Evolutionary conservation across 2,329 filamentous ascomycete species (phyloP).

Genomic region (Torrubiella hemipterigena): DNA sequence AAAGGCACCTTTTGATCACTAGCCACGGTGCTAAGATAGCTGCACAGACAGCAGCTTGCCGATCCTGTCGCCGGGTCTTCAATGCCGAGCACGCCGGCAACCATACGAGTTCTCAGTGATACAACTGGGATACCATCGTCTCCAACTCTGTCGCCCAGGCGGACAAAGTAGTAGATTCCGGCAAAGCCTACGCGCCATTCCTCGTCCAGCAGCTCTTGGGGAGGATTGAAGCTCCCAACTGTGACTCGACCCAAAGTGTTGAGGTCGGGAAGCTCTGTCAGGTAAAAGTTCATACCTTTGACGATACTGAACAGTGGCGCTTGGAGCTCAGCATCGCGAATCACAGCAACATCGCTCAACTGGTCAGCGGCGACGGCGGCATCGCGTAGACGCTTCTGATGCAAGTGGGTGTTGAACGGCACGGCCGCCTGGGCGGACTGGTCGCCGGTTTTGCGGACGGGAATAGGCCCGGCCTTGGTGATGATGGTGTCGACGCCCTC

Average conservation of each 20-base stretch:
- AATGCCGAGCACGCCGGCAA: conserved; percentile 30
- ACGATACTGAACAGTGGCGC: conserved; percentile 51
- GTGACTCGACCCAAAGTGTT: conserved; percentile 38
- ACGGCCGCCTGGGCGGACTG: conserved; percentile 48
- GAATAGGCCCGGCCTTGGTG: conserved; percentile 46
- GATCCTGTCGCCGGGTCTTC: conserved; percentile 54
- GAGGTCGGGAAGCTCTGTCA: conserved; percentile 48
- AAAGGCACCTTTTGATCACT: conserved; percentile 17
- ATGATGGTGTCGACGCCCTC: conserved; percentile 28
- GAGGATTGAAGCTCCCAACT: conserved; percentile 20
- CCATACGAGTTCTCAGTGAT: conserved; percentile 47
- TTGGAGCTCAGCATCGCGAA: conserved; percentile 23
- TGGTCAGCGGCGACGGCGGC: conserved; percentile 13
- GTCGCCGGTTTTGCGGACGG: conserved; percentile 24
- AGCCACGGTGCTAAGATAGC: conserved; percentile 37
- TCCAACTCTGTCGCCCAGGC: conserved; percentile 17
- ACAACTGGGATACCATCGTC: conserved; percentile 15
- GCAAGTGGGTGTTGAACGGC: conserved; percentile 55
- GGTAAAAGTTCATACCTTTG: conserved; percentile 62
- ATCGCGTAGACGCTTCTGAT: conserved; percentile 29
- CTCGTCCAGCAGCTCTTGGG: conserved; percentile 30
- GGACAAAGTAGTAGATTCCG: conserved; percentile 48
- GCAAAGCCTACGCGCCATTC: conserved; percentile 44
- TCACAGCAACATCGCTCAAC: conserved; percentile 15
- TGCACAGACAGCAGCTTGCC: conserved; percentile 44